Conservation (phyloP, 495 filamentous ascomycete genomes). For the Amniculicola lignicola region DNA sequence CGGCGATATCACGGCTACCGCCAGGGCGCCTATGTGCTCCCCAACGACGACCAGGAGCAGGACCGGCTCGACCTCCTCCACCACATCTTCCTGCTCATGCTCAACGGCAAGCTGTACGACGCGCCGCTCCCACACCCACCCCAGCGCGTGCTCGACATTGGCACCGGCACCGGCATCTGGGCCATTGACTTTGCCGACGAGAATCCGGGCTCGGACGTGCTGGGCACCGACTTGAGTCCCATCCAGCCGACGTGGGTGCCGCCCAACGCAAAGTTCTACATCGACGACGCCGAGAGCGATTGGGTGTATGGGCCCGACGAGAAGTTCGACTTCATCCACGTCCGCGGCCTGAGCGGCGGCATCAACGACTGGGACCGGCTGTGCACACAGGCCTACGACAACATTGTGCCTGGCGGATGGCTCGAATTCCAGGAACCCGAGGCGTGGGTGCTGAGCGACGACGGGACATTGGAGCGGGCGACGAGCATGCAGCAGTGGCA, state of each 20-base stretch:
- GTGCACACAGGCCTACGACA: conserved; percentile 20
- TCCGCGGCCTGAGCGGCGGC: conserved; percentile 22
- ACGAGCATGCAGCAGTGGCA: conserved; percentile 17
- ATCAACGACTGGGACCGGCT: conserved; percentile 34
- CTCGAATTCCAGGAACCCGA: conserved; percentile 37
- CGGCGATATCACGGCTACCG: conserved; percentile 34
- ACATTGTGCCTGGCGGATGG: conserved; percentile 35
- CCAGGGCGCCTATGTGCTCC: conserved; percentile 21
- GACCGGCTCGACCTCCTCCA: conserved; percentile 29
- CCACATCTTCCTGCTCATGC: conserved; percentile 23
- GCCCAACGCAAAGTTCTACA: conserved; percentile 37
- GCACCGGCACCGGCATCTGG: conserved; percentile 31
- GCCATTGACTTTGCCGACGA: conserved; percentile 27
- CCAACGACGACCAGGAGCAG: conserved; percentile 25
- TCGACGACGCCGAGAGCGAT: conserved; percentile 36
- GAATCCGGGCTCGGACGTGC: conserved; percentile 23
- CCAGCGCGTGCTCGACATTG: conserved; percentile 28
- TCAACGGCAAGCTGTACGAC: conserved; percentile 24
- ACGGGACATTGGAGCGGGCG: conserved; percentile 21
- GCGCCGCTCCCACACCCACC: conserved; percentile 22
- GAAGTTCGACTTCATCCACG: conserved; percentile 39
- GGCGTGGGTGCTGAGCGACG: conserved; percentile 27
- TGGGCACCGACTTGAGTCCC: conserved; percentile 38
- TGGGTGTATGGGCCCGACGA: conserved; percentile 32
- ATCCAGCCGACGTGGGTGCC: conserved; percentile 38